phyloP scores from a whole-genome alignment of 75 land plant species.

The Pinus albicaulis region DNA sequence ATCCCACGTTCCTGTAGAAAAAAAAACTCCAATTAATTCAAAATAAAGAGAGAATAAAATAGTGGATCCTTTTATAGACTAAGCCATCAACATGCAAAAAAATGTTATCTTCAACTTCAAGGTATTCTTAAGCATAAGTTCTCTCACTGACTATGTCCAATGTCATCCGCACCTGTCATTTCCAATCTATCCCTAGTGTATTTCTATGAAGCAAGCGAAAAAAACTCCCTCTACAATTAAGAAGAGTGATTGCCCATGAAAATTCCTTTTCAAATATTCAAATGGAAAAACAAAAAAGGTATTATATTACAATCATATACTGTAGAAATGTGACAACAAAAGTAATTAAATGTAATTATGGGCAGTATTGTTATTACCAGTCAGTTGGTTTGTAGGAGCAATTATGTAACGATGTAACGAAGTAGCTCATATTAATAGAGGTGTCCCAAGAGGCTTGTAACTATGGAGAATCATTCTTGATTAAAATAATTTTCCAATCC shows the following conservation, averaged over 20 bases:
- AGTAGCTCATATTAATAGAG: too few species aligned
- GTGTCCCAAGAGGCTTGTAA: too few species aligned
- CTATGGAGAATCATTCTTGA: too few species aligned
- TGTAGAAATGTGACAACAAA: too few species aligned
- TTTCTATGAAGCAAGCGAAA: conserved; percentile 81
- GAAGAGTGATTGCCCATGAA: not conserved
- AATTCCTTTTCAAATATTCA: not conserved
- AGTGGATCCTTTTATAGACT: not conserved
- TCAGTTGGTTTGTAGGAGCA: too few species aligned
- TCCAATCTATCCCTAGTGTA: conserved; percentile 67
- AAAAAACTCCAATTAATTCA: not conserved
- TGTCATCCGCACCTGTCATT: conserved; percentile 73
- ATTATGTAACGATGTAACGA: too few species aligned
- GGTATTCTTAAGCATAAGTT: not conserved
- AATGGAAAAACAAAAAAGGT: not conserved
- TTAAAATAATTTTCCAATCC: too few species aligned
- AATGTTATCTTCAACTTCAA: not conserved
- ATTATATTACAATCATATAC: too few species aligned
- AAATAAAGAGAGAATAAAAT: not conserved
- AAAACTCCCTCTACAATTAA: conserved; percentile 72
- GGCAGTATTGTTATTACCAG: too few species aligned
- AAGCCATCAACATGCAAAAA: not conserved
- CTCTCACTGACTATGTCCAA: conserved; percentile 58
- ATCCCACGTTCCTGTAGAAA: conserved; percentile 77
- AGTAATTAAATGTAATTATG: too few species aligned